Conservation (phyloP, 1,139 yeast species). For the Geotrichum bryndzae region DNA sequence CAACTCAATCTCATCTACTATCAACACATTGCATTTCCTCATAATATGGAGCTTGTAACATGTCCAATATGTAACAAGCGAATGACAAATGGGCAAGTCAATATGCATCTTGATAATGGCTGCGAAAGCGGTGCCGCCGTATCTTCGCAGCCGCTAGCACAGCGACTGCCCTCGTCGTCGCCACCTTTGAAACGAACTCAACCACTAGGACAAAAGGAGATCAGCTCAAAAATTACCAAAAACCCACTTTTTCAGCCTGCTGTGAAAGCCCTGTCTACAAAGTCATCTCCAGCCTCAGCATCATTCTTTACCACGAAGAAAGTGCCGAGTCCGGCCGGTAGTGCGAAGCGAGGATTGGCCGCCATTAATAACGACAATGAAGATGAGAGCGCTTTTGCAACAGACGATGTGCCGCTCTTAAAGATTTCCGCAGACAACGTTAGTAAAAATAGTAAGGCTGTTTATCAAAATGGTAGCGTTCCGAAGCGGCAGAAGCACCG, state of each 20-base stretch:
- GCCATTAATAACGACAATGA: background rate
- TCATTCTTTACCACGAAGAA: background rate
- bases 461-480: constrained; percentile 3
- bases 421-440: background rate
- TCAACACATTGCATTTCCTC: background rate
- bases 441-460: background rate
- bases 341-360: background rate
- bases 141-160: background rate
- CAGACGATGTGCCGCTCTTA: background rate
- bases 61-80: constrained; percentile 37
- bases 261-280: background rate
- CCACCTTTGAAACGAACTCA: background rate
- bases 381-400: background rate
- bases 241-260: background rate
- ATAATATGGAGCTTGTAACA: constrained; percentile 12
- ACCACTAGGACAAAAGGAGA: background rate
- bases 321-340: background rate
- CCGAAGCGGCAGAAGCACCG: constrained; percentile 6
- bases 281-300: background rate
- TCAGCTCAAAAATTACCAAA: background rate
- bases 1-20: background rate
- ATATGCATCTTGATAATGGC: constrained; percentile 37
- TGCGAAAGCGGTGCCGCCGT: constrained; percentile 22
- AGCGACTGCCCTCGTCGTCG: background rate
- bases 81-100: constrained; percentile 32